Base-by-base conservation (phyloP, 352 stramenopile species). In the Phytophthora colocasiae region DNA sequence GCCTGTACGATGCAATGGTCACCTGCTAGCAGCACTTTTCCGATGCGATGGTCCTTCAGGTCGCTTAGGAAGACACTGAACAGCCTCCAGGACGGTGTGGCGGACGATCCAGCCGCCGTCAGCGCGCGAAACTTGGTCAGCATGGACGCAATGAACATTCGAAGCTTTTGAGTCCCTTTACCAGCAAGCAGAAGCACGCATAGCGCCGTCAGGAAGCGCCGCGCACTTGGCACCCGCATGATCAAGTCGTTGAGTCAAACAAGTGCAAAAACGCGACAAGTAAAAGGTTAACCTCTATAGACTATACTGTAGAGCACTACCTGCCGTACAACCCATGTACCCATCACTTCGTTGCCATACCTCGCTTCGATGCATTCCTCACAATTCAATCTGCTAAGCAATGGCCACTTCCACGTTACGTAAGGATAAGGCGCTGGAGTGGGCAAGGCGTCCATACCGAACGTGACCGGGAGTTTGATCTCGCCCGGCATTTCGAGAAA, bases 21-120 rank as follows among this genome's bases (percentile, higher is more conserved):
- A 3, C 69, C 69, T 0, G 79, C 83, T 1, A 95, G 61, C 45
- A 90, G 74, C 59, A 95, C 86, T 65, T 88, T 88, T n/a, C 45
- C 65, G 7, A 95, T 71, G 17, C 76, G 75, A 26, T 83, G 55
- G 4, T 69, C 66, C 4, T 39, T 61, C 26, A 91, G 56, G 57
- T 95, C 84, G 12, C 59, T 22, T 6, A 95, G 65, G 49, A 95
- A 87, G n/a, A 34, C 48, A 56, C 86, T 95, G 39, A 95, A 93
- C n/a, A 95, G 71, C 17, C 71, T 75, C 77, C 79, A 92, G 26
- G 70, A 46, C 36, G 70, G 40, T 22, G 57, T 22, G 27, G 73
- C 53, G 11, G 62, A 38, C 26, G 70, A 14, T 14, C 55, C 59
- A 27, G 55, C 27, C 1, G 66, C 53, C 0, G 63, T 58, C 0